phyloP scores from a whole-genome alignment of 192 early-diverging fungal species.

The Phycomyces nitens region DNA sequence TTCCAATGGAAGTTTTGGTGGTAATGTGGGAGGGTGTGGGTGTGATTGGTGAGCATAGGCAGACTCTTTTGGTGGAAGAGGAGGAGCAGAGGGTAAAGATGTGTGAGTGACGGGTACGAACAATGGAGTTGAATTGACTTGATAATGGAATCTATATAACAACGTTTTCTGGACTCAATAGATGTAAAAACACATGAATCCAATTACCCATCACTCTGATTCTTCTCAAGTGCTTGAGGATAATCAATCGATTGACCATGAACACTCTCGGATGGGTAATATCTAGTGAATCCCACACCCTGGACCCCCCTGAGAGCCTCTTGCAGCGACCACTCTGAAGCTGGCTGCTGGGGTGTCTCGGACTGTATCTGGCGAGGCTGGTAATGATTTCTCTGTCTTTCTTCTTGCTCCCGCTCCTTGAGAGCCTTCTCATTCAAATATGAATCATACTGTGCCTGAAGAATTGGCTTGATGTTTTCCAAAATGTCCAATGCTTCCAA shows the following conservation, averaged over 20 bases:
- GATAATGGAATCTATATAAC: conserved; percentile 2
- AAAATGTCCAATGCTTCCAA: conserved; percentile 51
- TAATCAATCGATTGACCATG: conserved; percentile 7
- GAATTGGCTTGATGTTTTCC: conserved; percentile 52
- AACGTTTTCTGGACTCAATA: too few species aligned
- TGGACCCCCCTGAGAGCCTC: conserved; percentile 26
- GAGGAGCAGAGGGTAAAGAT: not conserved
- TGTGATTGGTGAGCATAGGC: not conserved
- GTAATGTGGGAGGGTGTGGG: conserved; percentile 3
- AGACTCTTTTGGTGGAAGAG: conserved; percentile 23
- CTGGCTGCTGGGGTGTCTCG: not conserved
- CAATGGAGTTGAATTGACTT: not conserved
- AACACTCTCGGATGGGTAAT: not conserved
- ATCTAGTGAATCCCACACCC: conserved; percentile 14
- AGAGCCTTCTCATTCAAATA: conserved; percentile 1
- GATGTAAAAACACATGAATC: too few species aligned
- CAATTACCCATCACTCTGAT: conserved; percentile 36
- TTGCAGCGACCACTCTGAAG: conserved; percentile 32
- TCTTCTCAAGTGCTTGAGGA: conserved; percentile 10
- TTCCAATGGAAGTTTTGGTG: conserved; percentile 20
- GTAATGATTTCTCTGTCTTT: too few species aligned
- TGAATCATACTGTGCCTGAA: conserved; percentile 30
- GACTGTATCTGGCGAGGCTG: too few species aligned
- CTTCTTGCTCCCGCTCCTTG: not conserved
- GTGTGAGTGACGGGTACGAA: too few species aligned